Conservation (phyloP, 2,329 filamentous ascomycete species). For the Elsinoe perseae region DNA sequence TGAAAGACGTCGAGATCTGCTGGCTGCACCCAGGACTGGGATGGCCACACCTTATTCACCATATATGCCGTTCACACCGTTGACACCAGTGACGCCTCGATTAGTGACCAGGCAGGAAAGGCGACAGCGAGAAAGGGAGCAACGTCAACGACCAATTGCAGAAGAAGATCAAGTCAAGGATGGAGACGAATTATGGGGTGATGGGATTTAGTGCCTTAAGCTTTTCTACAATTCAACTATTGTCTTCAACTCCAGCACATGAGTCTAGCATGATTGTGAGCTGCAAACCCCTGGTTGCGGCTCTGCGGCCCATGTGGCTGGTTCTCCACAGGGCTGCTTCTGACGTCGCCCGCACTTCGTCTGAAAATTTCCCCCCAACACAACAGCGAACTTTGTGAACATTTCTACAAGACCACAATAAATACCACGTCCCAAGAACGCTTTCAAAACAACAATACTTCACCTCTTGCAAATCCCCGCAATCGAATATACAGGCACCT, state of each 20-base stretch:
- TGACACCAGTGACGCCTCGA: slow-evolving; percentile 68
- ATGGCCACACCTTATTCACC: slow-evolving; percentile 65
- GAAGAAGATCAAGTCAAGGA: slow-evolving; percentile 47
- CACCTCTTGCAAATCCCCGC: neutral
- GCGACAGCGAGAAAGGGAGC: slow-evolving; percentile 58
- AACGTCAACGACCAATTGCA: slow-evolving; percentile 55
- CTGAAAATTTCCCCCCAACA: slow-evolving; percentile 9
- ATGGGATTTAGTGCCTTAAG: neutral
- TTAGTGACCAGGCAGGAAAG: slow-evolving; percentile 63
- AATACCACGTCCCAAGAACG: too few species aligned
- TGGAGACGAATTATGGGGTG: slow-evolving; percentile 56
- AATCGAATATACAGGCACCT: neutral
- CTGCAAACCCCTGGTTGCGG: neutral
- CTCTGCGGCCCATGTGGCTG: neutral
- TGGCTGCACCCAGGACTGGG: slow-evolving; percentile 43
- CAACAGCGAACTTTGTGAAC: slow-evolving; percentile 1
- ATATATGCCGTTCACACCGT: slow-evolving; percentile 70
- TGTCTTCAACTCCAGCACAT: neutral
- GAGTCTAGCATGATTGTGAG: neutral
- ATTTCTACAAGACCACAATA: neutral
- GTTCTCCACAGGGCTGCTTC: neutral
- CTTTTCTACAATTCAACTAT: neutral
- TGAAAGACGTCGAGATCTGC: slow-evolving; percentile 27
- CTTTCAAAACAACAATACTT: too few species aligned
- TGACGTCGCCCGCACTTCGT: slow-evolving; percentile 11